These are phyloP conservation scores for Pachyrhizus erosus DNA, from an alignment of 306 rosid species.

Conservation along the genomic window DNA sequence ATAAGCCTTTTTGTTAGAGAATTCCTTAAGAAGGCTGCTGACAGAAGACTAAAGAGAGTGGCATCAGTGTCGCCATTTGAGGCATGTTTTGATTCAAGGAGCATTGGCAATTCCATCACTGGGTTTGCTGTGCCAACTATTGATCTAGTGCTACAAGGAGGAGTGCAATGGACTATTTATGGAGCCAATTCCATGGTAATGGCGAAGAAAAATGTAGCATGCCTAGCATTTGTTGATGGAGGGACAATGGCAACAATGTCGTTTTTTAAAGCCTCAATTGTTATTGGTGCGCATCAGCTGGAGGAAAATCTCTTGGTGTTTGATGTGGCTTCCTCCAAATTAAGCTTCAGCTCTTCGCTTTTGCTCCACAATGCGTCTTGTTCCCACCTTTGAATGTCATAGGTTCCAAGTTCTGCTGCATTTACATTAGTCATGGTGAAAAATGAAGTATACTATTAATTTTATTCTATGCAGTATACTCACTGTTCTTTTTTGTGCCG, in stretches of 20 bases:
- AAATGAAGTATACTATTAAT: not conserved
- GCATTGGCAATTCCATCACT: not conserved
- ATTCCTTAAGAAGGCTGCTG: conserved; percentile 42
- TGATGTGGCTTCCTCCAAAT: conserved; percentile 28
- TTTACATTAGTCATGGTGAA: too few species aligned
- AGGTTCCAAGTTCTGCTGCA: too few species aligned
- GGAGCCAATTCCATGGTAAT: conserved; percentile 44
- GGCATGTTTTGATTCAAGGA: conserved; percentile 43
- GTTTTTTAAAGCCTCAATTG: conserved; percentile 26
- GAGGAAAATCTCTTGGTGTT: conserved; percentile 35
- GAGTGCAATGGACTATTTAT: conserved; percentile 36
- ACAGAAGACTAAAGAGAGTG: conserved; percentile 37
- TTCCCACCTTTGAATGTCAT: conserved; percentile 1
- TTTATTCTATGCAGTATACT: not conserved
- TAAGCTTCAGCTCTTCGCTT: conserved; percentile 35
- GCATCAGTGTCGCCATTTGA: conserved; percentile 44
- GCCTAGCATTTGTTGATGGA: conserved; percentile 42
- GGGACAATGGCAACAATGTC: conserved; percentile 29
- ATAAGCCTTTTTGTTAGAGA: conserved; percentile 40
- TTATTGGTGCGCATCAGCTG: not conserved
- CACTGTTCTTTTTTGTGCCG: not conserved
- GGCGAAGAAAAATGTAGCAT: conserved; percentile 37
- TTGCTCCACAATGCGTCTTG: conserved; percentile 15
- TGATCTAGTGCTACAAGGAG: conserved; percentile 40
- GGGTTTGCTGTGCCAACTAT: conserved; percentile 39